Conservation (phyloP, 495 filamentous ascomycete species). For the Aspergillus coremiiformis region DNA sequence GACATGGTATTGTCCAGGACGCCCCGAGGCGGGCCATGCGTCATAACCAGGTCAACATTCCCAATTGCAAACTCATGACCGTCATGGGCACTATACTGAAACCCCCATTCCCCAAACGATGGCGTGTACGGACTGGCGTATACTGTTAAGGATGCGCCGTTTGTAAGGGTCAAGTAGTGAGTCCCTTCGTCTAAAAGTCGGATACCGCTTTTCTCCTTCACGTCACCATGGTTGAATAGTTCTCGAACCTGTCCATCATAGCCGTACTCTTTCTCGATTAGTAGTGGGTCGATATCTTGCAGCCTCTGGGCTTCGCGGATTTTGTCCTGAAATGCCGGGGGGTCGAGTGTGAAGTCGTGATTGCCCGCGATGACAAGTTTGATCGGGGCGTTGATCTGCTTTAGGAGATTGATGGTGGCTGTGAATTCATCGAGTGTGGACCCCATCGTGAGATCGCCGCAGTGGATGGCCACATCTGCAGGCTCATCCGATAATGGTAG, state of each 20-base stretch:
- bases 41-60: constrained; percentile 53
- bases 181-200: constrained; percentile 56
- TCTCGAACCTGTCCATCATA: constrained; percentile 20
- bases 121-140: constrained; percentile 64
- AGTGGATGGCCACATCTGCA: constrained; percentile 61
- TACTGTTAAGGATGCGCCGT: constrained; percentile 51
- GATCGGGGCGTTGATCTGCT: constrained; percentile 47
- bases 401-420: constrained; percentile 41
- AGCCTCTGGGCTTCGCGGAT: constrained; percentile 18
- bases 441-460: constrained; percentile 56
- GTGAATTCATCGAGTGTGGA: constrained; percentile 51
- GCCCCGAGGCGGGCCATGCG: constrained; percentile 58
- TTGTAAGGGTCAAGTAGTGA: constrained; percentile 45
- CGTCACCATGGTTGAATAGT: constrained; percentile 22
- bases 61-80: constrained; percentile 43
- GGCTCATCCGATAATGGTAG: constrained; percentile 20
- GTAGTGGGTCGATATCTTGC: constrained; percentile 15
- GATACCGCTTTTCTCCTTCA: constrained; percentile 32
- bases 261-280: constrained; percentile 26
- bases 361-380: constrained; percentile 72
- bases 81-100: constrained; percentile 45
- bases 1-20: constrained; percentile 42
- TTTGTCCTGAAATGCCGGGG: constrained; percentile 24
- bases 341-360: constrained; percentile 61
- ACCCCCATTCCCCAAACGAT: constrained; percentile 47